Conservation (phyloP, 108 stramenopile genomes). For the Cyclostephanos tholiformis region DNA sequence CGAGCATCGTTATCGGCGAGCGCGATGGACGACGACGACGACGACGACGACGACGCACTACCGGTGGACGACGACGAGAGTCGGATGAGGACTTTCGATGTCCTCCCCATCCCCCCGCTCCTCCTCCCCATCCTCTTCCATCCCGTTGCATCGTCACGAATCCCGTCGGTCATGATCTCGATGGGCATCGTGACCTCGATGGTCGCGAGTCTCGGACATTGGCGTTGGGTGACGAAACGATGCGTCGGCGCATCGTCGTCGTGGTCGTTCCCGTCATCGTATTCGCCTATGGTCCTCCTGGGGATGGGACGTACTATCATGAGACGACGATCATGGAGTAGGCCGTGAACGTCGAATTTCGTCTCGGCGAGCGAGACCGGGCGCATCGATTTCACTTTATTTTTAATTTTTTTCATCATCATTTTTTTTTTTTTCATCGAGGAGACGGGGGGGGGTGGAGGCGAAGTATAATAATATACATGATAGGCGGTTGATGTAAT, state of each 20-base stretch:
- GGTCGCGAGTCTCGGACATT: conserved; percentile 70
- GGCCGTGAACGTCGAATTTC: conserved; percentile 57
- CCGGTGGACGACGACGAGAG: conserved; percentile 24
- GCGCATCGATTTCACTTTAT: conserved; percentile 77
- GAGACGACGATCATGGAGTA: conserved; percentile 67
- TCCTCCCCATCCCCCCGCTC: too few relatives aligned
- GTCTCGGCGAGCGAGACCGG: conserved; percentile 54
- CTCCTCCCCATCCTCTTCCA: too few relatives aligned
- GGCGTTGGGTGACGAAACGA: conserved; percentile 81
- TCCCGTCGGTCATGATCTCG: neutral
- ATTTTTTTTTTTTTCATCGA: too few relatives aligned
- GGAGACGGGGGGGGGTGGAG: neutral
- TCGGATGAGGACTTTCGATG: conserved; percentile 15
- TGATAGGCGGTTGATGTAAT: too few relatives aligned
- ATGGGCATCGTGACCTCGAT: conserved; percentile 38
- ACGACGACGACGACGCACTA: neutral
- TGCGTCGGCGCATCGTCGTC: conserved; percentile 38
- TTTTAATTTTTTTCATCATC: too few relatives aligned
- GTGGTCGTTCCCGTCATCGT: neutral
- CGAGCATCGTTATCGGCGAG: neutral
- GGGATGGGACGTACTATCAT: conserved; percentile 73
- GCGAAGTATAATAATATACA: too few relatives aligned
- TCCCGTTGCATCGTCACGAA: too few relatives aligned
- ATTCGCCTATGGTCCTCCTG: too few relatives aligned
- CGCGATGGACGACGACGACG: neutral